Conservation (phyloP, 2,329 filamentous ascomycete genomes). For the Fusarium xylarioides region DNA sequence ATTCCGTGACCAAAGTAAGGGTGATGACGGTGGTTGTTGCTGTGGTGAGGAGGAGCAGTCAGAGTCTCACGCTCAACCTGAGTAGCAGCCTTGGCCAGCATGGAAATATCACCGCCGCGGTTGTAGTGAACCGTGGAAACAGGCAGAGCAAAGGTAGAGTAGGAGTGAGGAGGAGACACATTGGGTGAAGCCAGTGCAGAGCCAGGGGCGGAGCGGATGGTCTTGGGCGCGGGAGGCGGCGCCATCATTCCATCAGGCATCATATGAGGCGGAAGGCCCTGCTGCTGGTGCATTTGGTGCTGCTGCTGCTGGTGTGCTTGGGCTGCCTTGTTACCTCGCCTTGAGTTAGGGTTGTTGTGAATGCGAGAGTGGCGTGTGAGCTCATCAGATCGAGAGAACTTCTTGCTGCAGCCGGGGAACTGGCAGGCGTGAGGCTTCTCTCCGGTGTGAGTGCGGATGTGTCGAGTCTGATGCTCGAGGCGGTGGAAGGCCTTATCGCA, state of each 20-base stretch:
- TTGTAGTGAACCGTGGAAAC: conserved; percentile 61
- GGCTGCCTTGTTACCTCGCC: conserved; percentile 83
- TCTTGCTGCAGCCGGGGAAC: conserved; percentile 95
- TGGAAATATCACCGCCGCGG: conserved; percentile 63
- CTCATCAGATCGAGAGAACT: conserved; percentile 96
- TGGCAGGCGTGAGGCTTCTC: conserved; percentile 98
- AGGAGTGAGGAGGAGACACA: conserved; percentile 93
- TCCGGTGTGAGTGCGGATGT: conserved; percentile 96
- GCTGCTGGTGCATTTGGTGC: conserved; percentile 50
- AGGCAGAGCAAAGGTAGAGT: conserved; percentile 72
- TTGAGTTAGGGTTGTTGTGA: conserved; percentile 98
- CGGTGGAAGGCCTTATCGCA: conserved; percentile 99
- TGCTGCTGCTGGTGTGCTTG: conserved; percentile 54
- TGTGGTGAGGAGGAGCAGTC: conserved; percentile 52
- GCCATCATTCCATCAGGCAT: conserved; percentile 76
- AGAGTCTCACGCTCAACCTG: conserved; percentile 69
- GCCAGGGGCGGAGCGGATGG: conserved; percentile 86
- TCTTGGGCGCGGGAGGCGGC: conserved; percentile 76
- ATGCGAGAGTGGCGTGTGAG: conserved; percentile 96
- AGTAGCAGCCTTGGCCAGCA: conserved; percentile 68
- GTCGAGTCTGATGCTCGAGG: conserved; percentile 88
- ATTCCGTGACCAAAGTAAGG: conserved; percentile 62
- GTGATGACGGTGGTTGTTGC: conserved; percentile 59
- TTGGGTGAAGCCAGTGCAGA: conserved; percentile 93
- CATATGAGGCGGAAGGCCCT: conserved; percentile 55